Percentiles rank a stretch among this genome's conserved stretches.
Evolutionary conservation across 371 early-diverging fungal species (phyloP).

Genomic region (Syncephalastrum monosporum): DNA sequence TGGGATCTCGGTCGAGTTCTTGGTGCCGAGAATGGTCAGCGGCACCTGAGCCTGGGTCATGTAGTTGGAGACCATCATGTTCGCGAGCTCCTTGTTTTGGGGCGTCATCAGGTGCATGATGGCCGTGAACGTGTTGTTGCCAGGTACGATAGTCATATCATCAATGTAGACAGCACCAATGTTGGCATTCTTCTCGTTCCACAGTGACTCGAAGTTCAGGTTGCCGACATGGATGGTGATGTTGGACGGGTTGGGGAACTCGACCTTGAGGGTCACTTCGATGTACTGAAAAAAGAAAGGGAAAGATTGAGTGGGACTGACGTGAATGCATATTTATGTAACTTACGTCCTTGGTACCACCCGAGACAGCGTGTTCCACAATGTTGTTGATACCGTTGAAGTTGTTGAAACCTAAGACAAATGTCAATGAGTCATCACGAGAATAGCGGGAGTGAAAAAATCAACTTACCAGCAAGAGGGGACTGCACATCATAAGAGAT

Average conservation of each 20-base stretch:
- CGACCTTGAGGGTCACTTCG: slow-evolving; percentile 6
- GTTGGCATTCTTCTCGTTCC: slow-evolving; percentile 28
- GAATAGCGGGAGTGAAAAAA: slow-evolving; percentile 4
- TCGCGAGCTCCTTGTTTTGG: slow-evolving; percentile 20
- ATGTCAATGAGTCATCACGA: neutral
- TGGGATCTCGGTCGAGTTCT: slow-evolving; percentile 37
- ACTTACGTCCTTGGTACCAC: slow-evolving; percentile 28
- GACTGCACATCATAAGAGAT: slow-evolving; percentile 49
- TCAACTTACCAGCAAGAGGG: slow-evolving; percentile 47
- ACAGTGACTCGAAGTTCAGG: slow-evolving; percentile 44
- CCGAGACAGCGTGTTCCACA: slow-evolving; percentile 35
- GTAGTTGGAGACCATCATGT: slow-evolving; percentile 31
- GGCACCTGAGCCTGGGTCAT: slow-evolving; percentile 40
- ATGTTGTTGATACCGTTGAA: slow-evolving; percentile 46
- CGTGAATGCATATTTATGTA: too few relatives aligned
- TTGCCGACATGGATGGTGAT: slow-evolving; percentile 54
- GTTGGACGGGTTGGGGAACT: slow-evolving; percentile 41
- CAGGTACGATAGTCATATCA: slow-evolving; percentile 48
- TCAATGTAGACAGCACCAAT: slow-evolving; percentile 41
- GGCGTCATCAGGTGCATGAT: slow-evolving; percentile 40
- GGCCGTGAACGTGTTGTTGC: slow-evolving; percentile 40
- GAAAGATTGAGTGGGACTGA: too few relatives aligned
- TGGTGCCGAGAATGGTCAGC: slow-evolving; percentile 42
- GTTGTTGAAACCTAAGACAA: slow-evolving; percentile 35
- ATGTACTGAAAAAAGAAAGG: neutral